Percentiles rank a stretch among this genome's conserved stretches.
These are phyloP conservation scores for Clavispora vitiphila DNA, from an alignment of 805 yeast species.

Conservation along the genomic window DNA sequence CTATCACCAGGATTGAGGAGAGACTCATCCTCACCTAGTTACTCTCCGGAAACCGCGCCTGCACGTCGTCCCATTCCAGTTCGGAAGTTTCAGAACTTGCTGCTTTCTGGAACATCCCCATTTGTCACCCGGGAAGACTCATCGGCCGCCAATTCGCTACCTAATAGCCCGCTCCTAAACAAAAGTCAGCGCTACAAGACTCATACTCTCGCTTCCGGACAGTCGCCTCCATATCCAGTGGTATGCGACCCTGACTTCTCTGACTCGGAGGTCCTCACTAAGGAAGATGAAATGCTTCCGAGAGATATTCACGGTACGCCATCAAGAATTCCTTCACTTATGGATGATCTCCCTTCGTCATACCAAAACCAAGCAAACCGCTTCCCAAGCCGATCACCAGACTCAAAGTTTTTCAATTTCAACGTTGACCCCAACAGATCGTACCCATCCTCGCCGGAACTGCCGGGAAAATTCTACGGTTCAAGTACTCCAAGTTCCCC, in stretches of 20 bases:
- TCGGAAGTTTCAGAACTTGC: conserved; percentile 14
- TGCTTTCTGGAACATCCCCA: conserved; percentile 12
- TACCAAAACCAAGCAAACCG: neutral
- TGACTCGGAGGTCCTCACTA: conserved; percentile 4
- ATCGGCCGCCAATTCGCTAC: neutral
- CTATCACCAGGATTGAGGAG: neutral
- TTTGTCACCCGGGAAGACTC: neutral
- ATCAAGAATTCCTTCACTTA: conserved; percentile 10
- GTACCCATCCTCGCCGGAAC: conserved; percentile 14
- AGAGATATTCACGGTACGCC: conserved; percentile 7
- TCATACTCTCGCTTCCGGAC: neutral
- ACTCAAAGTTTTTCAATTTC: conserved; percentile 6
- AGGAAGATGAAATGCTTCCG: neutral
- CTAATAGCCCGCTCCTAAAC: neutral
- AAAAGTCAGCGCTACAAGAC: neutral
- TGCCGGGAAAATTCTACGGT: conserved; percentile 4
- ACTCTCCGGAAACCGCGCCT: neutral
- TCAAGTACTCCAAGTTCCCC: conserved; percentile 15
- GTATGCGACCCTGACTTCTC: conserved; percentile 4
- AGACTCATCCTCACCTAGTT: neutral
- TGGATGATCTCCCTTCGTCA: neutral
- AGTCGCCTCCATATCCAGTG: neutral
- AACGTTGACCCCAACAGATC: conserved; percentile 1
- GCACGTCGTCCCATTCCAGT: neutral
- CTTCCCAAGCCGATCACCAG: neutral